Evolutionary conservation across 768 basidiomycete species (phyloP).

Genomic region (Phylloporus sp.): DNA sequence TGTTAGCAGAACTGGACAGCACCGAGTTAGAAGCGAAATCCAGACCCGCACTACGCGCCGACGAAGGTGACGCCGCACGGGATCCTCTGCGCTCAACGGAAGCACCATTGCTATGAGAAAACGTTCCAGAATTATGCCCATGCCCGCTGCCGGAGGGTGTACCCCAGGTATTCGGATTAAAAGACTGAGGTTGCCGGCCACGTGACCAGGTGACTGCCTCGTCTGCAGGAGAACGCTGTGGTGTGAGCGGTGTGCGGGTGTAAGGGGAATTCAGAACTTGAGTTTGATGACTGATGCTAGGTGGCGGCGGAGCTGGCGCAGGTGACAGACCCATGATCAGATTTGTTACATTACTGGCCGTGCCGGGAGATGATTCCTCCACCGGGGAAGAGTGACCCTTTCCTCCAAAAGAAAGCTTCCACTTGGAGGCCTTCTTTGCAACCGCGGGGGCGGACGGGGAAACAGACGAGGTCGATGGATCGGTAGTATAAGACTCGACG

Average conservation of each 20-base stretch:
- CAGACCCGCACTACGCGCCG: conserved; percentile 48
- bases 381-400: conserved; percentile 46
- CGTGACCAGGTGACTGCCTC: conserved; percentile 43
- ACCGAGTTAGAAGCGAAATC: conserved; percentile 53
- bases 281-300: conserved; percentile 9
- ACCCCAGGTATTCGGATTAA: conserved; percentile 19
- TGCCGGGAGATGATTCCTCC: conserved; percentile 44
- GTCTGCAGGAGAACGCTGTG: conserved; percentile 37
- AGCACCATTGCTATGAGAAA: conserved; percentile 9
- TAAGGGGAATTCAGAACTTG: conserved; percentile 19
- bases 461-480: conserved; percentile 21
- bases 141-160: conserved; percentile 12
- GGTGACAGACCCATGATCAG: conserved; percentile 57
- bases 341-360: conserved; percentile 72
- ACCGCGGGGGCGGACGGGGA: conserved; percentile 33
- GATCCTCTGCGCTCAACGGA: conserved; percentile 32
- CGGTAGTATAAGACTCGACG: conserved; percentile 13
- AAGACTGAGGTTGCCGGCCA: conserved; percentile 38
- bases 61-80: conserved; percentile 57
- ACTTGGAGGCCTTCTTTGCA: conserved; percentile 74
- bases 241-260: conserved; percentile 27
- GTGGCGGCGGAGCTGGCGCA: conserved; percentile 2
- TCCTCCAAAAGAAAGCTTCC: conserved; percentile 48
- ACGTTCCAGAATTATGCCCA: conserved; percentile 8
- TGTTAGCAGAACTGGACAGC: conserved; percentile 41